A percentile compares a stretch with the other conserved stretches of the same genome.
These are phyloP conservation scores for Panicum virgatum DNA, from an alignment of 202 grass and related monocot species.

Conservation along the genomic window DNA sequence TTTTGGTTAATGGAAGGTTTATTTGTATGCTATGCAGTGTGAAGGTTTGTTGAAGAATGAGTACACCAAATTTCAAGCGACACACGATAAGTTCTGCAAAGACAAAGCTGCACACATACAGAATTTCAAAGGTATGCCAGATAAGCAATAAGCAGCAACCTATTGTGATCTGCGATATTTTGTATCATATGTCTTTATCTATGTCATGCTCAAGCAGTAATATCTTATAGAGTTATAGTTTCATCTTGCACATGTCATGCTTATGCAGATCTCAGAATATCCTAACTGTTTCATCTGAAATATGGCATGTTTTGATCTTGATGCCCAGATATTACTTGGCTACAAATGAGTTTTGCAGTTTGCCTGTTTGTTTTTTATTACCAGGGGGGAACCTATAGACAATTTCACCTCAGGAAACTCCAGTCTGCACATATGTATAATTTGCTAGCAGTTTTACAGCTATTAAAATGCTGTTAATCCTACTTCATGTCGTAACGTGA, in stretches of 20 bases:
- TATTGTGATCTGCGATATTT: background rate
- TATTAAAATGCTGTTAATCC: background rate
- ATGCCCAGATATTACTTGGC: background rate
- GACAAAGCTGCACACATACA: slow-evolving; percentile 81
- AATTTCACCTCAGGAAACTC: background rate
- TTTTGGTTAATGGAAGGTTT: slow-evolving; percentile 13
- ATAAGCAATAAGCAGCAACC: background rate
- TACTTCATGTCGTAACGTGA: background rate
- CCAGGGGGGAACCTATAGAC: background rate
- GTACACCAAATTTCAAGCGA: slow-evolving; percentile 76
- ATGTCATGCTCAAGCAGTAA: background rate
- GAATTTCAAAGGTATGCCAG: slow-evolving; percentile 73
- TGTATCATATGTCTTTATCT: background rate
- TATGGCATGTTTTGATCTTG: background rate
- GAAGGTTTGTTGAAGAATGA: slow-evolving; percentile 84
- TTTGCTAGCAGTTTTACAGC: background rate
- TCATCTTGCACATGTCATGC: background rate
- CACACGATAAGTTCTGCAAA: slow-evolving; percentile 80
- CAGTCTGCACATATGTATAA: background rate
- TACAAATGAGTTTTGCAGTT: background rate
- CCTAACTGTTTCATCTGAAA: background rate
- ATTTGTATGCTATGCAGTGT: slow-evolving; percentile 55
- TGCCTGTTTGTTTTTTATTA: background rate
- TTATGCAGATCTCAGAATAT: background rate
- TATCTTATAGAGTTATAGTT: slow-evolving; percentile 3